Base-by-base conservation (phyloP, 2,329 filamentous ascomycete species). In the Phialocephala sp. region DNA sequence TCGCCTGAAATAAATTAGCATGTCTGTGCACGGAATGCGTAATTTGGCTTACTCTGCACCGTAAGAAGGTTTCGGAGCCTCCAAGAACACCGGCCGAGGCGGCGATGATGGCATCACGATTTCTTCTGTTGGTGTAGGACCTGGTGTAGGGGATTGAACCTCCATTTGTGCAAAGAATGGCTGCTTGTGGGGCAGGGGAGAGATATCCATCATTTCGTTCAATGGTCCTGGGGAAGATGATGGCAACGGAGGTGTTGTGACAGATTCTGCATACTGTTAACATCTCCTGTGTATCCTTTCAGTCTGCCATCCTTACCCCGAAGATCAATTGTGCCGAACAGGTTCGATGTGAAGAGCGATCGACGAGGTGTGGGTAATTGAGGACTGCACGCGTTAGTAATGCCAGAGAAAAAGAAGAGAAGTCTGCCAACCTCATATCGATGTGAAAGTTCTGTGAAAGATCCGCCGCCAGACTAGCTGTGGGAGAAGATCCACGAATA, bases 401-500 rank as follows among this genome's bases (percentile, higher is more conserved):
- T 18, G 45, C 66, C 37, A 57, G 70, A 55, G 55, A 27, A 59
- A 41, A 24, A 32, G 27, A 5, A 24, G 35, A 55, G 18, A 45
- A 11, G 22, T 22, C 35, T 61, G 41, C 85, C 72, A 83, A 97
- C 94, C 94, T 97, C 76, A 91, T 93, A 79, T 97, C 94, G 77
- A 98, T 91, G 77, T 94, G 91, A 78, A 98, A 97, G 82, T 98
- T 99, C 77, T 97, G 93, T 65, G 94, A 97, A 73, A 98, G 85
- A 80, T 99, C 95, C 68, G 93, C 94, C 50, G 94, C 94, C 72
- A 99, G 83, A 76, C 92, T 97, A 60, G 93, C 89, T 41, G 93
- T 94, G 6, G 95, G 95, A 64, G 95, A 99, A 22, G 94, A 97
- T 58, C 93, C 92, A 72, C 88, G 88, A 74, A 92, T 83, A 60